These are phyloP conservation scores for Fusarium buxicola DNA, from an alignment of 2,329 filamentous ascomycete species.

Conservation along the genomic window DNA sequence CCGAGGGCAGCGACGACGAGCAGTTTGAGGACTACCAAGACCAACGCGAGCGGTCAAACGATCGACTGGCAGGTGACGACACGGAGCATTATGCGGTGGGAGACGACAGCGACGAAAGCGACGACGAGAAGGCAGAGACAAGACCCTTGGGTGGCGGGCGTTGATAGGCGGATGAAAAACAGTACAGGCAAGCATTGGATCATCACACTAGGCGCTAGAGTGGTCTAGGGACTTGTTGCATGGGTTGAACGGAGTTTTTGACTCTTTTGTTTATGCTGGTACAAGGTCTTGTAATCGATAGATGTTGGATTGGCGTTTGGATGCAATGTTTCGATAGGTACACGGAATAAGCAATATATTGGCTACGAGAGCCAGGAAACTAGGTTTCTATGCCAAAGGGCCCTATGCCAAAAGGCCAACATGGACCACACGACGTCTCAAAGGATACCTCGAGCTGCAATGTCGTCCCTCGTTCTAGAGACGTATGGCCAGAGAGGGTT, in stretches of 20 bases:
- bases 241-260: slow-evolving; percentile 42
- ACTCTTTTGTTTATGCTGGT: slow-evolving; percentile 26
- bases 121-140: slow-evolving; percentile 44
- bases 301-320: slow-evolving; percentile 39
- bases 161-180: slow-evolving; percentile 15
- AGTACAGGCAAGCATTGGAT: slow-evolving; percentile 5
- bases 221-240: slow-evolving; percentile 31
- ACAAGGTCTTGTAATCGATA: slow-evolving; percentile 31
- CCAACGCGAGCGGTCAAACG: slow-evolving; percentile 55
- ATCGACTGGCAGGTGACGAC: slow-evolving; percentile 50
- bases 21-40: slow-evolving; percentile 59
- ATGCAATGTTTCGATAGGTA: slow-evolving; percentile 1
- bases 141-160: slow-evolving; percentile 40
- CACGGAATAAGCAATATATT: too few relatives aligned
- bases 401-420: too few relatives aligned
- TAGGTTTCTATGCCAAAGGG: too few relatives aligned
- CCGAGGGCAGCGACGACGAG: slow-evolving; percentile 81
- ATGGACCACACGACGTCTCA: too few relatives aligned
- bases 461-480: too few relatives aligned
- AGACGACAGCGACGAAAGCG: slow-evolving; percentile 57
- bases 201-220: background rate
- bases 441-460: too few relatives aligned
- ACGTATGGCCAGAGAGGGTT: too few relatives aligned
- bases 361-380: too few relatives aligned
- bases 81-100: slow-evolving; percentile 64